A percentile compares a stretch with the other conserved stretches of the same genome.
Conservation (phyloP, 371 early-diverging fungal species). For the Mortierella sp. region DNA sequence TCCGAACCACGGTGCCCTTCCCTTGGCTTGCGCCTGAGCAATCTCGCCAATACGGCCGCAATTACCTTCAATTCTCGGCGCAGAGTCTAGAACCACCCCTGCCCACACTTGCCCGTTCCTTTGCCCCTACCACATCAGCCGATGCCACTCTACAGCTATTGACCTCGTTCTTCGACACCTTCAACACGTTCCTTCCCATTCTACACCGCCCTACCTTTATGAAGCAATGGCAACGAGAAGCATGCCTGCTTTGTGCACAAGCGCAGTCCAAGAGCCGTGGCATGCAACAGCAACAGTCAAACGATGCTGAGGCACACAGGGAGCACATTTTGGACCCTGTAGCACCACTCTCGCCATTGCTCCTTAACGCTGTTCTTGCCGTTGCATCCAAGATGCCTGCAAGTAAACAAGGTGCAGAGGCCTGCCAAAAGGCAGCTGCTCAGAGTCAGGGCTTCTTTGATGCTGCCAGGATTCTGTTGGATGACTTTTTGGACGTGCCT, state of each 20-base stretch:
- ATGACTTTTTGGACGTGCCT: conserved; percentile 75
- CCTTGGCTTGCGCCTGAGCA: conserved; percentile 55
- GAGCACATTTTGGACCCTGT: conserved; percentile 33
- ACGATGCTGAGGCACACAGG: conserved; percentile 30
- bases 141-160: conserved; percentile 61
- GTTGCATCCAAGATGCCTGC: conserved; percentile 58
- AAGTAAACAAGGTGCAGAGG: conserved; percentile 16
- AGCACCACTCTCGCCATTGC: conserved; percentile 59
- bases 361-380: conserved; percentile 77
- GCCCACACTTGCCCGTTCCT: conserved; percentile 28
- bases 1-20: conserved; percentile 51
- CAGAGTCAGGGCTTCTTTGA: conserved; percentile 58
- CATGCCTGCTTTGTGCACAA: conserved; percentile 33
- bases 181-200: conserved; percentile 73
- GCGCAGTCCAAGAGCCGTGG: conserved; percentile 4
- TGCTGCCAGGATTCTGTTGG: conserved; percentile 64
- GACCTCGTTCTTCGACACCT: conserved; percentile 67
- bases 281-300: conserved; percentile 17
- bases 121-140: conserved; percentile 44
- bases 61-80: conserved; percentile 46
- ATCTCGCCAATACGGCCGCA: conserved; percentile 50
- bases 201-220: conserved; percentile 68
- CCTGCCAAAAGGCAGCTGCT: conserved; percentile 1
- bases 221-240: conserved; percentile 41
- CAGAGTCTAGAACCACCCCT: conserved; percentile 48